A percentile compares a stretch with the other conserved stretches of the same genome.
Conservation (phyloP, 371 early-diverging fungal species). For the Mycotypha africana region DNA sequence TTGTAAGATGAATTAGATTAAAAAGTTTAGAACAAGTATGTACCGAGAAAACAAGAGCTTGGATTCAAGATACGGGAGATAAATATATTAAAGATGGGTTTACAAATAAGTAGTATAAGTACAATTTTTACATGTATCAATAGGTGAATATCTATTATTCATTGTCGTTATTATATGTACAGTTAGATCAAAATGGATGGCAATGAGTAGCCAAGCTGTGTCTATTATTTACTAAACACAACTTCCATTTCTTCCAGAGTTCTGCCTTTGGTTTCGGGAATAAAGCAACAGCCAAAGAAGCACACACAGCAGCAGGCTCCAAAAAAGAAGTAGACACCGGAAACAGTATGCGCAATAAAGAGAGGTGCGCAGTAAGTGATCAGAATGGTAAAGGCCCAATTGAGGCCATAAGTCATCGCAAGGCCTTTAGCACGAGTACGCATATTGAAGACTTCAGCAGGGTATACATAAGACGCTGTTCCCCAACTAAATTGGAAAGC, state of each 20-base stretch:
- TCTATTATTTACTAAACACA: constrained; percentile 10
- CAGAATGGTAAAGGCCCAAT: constrained; percentile 54
- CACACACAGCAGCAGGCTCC: constrained; percentile 34
- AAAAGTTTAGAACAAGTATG: too few species aligned
- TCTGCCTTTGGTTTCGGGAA: constrained; percentile 51
- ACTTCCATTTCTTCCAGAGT: constrained; percentile 53
- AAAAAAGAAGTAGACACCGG: constrained; percentile 54
- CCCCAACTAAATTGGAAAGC: constrained; percentile 54
- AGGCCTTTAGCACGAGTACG: constrained; percentile 39
- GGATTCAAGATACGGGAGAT: not conserved
- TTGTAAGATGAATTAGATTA: too few species aligned
- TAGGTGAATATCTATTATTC: too few species aligned
- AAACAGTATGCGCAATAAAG: constrained; percentile 48
- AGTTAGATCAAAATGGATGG: not conserved
- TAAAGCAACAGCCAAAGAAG: constrained; percentile 43
- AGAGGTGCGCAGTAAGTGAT: constrained; percentile 37
- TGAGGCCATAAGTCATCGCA: constrained; percentile 49
- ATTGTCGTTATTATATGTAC: too few species aligned
- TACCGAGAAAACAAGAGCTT: too few species aligned
- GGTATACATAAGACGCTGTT: constrained; percentile 53
- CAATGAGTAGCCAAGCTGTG: not conserved
- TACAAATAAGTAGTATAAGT: too few species aligned
- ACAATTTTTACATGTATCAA: too few species aligned
- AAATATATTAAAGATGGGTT: not conserved
- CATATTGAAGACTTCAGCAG: constrained; percentile 59